A percentile compares a stretch with the other conserved stretches of the same genome.
phyloP scores from a whole-genome alignment of 345 rosid genomes.

The Linum usitatissimum region DNA sequence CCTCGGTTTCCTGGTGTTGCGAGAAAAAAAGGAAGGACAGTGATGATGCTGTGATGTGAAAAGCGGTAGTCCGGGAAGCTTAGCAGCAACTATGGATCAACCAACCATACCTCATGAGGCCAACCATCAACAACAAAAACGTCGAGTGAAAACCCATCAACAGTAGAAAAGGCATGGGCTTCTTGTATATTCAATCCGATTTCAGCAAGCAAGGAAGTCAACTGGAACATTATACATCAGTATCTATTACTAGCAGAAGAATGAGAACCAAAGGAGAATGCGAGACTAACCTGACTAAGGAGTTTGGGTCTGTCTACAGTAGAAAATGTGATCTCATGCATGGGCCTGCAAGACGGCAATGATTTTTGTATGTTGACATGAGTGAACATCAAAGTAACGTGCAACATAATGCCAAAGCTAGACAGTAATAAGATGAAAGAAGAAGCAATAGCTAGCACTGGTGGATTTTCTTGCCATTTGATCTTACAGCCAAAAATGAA shows the following conservation, averaged over 20 bases:
- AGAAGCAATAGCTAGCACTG: not conserved
- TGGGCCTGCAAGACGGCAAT: slow-evolving; percentile 52
- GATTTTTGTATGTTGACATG: not conserved
- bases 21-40: slow-evolving; percentile 12
- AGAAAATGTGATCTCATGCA: slow-evolving; percentile 94
- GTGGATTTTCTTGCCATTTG: not conserved
- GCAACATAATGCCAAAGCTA: not conserved
- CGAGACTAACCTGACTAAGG: slow-evolving; percentile 64
- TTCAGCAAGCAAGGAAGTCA: slow-evolving; percentile 78
- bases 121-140: slow-evolving; percentile 97
- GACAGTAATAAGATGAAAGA: not conserved
- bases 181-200: slow-evolving; percentile 89
- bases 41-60: slow-evolving; percentile 11
- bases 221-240: slow-evolving; percentile 31
- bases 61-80: slow-evolving; percentile 3
- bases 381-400: slow-evolving; percentile 3
- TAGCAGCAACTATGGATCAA: not conserved
- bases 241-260: not conserved
- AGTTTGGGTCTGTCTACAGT: slow-evolving; percentile 94
- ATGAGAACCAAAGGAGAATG: not conserved
- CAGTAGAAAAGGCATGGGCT: slow-evolving; percentile 92
- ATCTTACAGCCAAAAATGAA: not conserved
- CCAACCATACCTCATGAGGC: slow-evolving; percentile 59
- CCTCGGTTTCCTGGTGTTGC: slow-evolving; percentile 56
- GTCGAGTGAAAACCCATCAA: slow-evolving; percentile 85